Evolutionary conservation across 2,329 filamentous ascomycete genomes (phyloP).

Genomic region (Teratosphaeria destructans): DNA sequence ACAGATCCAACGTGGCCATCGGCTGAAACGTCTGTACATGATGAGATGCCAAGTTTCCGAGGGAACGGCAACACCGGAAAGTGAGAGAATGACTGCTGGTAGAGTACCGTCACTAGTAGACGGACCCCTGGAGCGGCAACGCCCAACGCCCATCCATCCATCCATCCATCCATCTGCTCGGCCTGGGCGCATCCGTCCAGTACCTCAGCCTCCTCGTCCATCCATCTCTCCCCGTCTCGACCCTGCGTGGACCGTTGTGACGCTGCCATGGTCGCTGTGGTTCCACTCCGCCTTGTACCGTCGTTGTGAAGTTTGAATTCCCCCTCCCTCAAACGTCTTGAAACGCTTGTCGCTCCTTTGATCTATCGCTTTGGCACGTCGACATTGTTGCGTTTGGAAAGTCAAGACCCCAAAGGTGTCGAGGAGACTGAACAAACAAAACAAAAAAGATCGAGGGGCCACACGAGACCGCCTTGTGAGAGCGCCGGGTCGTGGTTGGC

Average conservation of each 20-base stretch:
- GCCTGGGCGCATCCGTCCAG: not conserved
- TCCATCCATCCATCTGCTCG: not conserved
- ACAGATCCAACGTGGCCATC: no score
- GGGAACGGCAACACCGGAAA: no score
- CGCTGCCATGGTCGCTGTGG: not conserved
- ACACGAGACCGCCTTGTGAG: not conserved
- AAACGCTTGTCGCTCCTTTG: not conserved
- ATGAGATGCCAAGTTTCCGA: no score
- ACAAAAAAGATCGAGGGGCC: not conserved
- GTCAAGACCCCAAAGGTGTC: not conserved
- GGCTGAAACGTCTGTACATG: no score
- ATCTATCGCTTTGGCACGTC: not conserved
- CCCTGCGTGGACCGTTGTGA: not conserved
- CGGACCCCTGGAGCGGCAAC: no score
- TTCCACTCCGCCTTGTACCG: not conserved
- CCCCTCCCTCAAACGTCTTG: not conserved
- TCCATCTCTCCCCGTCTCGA: no score
- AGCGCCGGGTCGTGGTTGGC: not conserved
- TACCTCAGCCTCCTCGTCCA: no score
- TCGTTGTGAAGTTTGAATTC: not conserved
- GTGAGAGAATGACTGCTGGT: no score
- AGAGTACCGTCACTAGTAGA: no score
- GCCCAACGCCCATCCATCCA: no score
- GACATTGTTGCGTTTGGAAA: not conserved
- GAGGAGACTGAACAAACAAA: not conserved